These are phyloP conservation scores for Puccinia hordei DNA, from an alignment of 1,284 basidiomycete species.

Conservation along the genomic window DNA sequence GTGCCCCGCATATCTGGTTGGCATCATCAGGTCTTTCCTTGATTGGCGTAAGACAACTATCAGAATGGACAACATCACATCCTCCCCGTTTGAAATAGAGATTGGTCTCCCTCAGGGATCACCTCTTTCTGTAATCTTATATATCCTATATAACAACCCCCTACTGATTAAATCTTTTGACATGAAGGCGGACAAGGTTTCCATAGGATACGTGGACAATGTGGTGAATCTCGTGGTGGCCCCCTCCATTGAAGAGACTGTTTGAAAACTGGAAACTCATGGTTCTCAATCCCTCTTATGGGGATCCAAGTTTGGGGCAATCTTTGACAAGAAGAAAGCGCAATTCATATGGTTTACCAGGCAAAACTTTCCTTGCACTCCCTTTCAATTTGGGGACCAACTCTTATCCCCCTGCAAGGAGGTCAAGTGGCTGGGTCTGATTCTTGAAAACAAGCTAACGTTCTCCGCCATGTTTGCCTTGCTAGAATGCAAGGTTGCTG, in stretches of 20 bases:
- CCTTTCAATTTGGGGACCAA: background rate
- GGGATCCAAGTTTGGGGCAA: conserved; percentile 2
- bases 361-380: background rate
- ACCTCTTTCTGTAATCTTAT: background rate
- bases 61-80: too few relatives aligned
- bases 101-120: too few relatives aligned
- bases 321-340: too few relatives aligned
- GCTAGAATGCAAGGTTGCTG: too few relatives aligned
- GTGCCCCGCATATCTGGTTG: too few relatives aligned
- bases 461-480: too few relatives aligned
- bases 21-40: too few relatives aligned
- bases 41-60: too few relatives aligned
- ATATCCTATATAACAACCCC: conserved; percentile 19
- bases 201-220: conserved; percentile 18
- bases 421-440: too few relatives aligned
- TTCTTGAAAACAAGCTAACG: too few relatives aligned
- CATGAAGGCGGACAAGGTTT: background rate
- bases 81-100: background rate
- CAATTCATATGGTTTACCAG: too few relatives aligned
- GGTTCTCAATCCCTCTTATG: background rate
- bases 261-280: background rate
- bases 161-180: background rate
- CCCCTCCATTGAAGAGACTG: background rate
- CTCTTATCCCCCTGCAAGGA: background rate
- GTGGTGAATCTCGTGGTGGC: too few relatives aligned